These are phyloP conservation scores for Sphagnum contortum DNA, from an alignment of 225 moss, liverwort and hornwort genomes.

Conservation along the genomic window DNA sequence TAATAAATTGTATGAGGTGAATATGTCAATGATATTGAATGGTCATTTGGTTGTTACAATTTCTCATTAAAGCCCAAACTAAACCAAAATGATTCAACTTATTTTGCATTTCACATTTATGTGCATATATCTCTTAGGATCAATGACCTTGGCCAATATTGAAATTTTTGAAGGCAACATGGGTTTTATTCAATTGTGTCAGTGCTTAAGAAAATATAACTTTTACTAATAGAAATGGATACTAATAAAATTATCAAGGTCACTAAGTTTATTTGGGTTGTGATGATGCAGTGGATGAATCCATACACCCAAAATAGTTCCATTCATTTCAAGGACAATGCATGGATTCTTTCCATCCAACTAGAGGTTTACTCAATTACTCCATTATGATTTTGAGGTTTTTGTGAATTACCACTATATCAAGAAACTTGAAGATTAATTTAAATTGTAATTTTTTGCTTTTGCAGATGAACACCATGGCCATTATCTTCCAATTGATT, in stretches of 20 bases:
- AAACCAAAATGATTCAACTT: no score
- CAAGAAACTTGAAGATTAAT: neutral
- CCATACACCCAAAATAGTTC: slow-evolving; percentile 40
- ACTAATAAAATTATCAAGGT: no score
- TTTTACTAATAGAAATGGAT: no score
- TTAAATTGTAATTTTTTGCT: neutral
- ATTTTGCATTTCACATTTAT: no score
- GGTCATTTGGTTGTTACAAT: no score
- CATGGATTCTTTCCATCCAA: slow-evolving; percentile 75
- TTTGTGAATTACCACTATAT: neutral
- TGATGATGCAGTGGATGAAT: slow-evolving; percentile 18
- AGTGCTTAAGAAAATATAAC: no score
- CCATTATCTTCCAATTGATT: slow-evolving; percentile 70
- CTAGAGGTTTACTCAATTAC: slow-evolving; percentile 51
- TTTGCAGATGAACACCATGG: slow-evolving; percentile 79
- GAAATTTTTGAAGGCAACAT: no score
- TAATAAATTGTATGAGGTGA: neutral
- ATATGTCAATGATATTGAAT: no score
- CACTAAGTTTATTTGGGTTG: slow-evolving; percentile 15
- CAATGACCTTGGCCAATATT: no score
- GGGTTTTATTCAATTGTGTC: no score
- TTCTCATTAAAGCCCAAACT: no score
- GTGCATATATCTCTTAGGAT: no score
- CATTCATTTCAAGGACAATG: slow-evolving; percentile 49
- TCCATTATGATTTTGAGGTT: neutral